Percentiles rank a stretch among this genome's conserved stretches.
These are phyloP conservation scores for Tylopilus vinaceipallidus DNA, from an alignment of 768 basidiomycete genomes.

Conservation along the genomic window DNA sequence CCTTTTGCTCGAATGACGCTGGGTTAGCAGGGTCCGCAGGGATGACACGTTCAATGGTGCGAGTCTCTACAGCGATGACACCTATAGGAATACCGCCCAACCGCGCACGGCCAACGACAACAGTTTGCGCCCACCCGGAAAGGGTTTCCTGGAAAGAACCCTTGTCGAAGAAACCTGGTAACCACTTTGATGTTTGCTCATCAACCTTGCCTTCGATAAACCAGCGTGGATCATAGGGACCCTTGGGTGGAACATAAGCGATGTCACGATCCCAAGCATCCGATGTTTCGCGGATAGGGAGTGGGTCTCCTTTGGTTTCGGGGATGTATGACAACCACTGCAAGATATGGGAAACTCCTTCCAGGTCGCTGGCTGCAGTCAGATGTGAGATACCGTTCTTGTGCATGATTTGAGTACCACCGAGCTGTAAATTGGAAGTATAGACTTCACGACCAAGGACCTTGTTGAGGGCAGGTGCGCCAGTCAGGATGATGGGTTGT, in stretches of 20 bases:
- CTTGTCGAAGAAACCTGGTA: conserved; percentile 94
- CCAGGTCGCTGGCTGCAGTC: conserved; percentile 91
- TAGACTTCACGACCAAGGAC: conserved; percentile 98
- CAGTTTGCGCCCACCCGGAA: conserved; percentile 99
- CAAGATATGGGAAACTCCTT: conserved; percentile 91
- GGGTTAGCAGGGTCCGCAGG: conserved; percentile 99
- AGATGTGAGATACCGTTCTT: conserved; percentile 99
- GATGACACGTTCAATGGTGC: conserved; percentile 93
- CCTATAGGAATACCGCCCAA: conserved; percentile 97
- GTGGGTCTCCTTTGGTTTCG: conserved; percentile 69
- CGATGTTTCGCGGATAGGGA: conserved; percentile 72
- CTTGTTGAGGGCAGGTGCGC: conserved; percentile 96
- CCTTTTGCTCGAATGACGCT: conserved; percentile 91
- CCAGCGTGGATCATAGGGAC: conserved; percentile 95
- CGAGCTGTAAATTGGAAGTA: conserved; percentile 96
- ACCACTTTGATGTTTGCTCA: conserved; percentile 72
- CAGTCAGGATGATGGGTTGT: conserved; percentile 98
- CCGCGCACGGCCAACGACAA: conserved; percentile 94
- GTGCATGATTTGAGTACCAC: conserved; percentile 99
- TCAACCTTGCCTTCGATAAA: conserved; percentile 94
- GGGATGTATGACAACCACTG: conserved; percentile 96
- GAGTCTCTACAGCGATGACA: conserved; percentile 97
- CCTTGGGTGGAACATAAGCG: conserved; percentile 86
- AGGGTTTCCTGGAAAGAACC: conserved; percentile 98
- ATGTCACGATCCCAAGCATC: conserved; percentile 94